Evolutionary conservation across 2,329 filamentous ascomycete species (phyloP).

Genomic region (Trichoderma aggressivum): DNA sequence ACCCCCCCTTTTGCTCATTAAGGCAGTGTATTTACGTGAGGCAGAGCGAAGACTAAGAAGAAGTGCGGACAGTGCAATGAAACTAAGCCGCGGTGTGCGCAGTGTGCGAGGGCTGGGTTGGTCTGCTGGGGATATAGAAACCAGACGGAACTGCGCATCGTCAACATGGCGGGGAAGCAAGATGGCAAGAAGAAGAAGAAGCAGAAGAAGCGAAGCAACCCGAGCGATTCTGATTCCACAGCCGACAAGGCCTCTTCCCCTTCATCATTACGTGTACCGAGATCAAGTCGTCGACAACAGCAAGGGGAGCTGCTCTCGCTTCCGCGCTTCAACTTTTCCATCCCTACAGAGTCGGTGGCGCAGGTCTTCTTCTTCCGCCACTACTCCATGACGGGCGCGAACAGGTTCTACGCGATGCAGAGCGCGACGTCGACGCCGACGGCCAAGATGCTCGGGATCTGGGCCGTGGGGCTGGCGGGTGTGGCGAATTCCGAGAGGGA

Average conservation of each 20-base stretch:
- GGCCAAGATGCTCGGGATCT: background rate
- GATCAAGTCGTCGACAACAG: background rate
- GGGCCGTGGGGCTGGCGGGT: background rate
- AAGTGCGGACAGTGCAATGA: background rate
- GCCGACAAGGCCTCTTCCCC: background rate
- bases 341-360: background rate
- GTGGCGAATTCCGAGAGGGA: background rate
- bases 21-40: background rate
- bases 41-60: background rate
- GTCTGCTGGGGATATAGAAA: slow-evolving; percentile 7
- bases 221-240: background rate
- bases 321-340: background rate
- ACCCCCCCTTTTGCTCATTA: background rate
- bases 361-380: slow-evolving; percentile 4
- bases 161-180: background rate
- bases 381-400: background rate
- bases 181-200: background rate
- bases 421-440: background rate
- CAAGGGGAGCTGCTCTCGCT: background rate
- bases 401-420: background rate
- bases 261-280: too few species aligned
- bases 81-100: background rate
- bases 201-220: background rate
- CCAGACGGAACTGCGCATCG: background rate
- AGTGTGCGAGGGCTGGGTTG: background rate